Evolutionary conservation across 345 rosid species (phyloP), one percentile per base, ranked within the genome.

Genomic region (Eutrema japonicum): DNA sequence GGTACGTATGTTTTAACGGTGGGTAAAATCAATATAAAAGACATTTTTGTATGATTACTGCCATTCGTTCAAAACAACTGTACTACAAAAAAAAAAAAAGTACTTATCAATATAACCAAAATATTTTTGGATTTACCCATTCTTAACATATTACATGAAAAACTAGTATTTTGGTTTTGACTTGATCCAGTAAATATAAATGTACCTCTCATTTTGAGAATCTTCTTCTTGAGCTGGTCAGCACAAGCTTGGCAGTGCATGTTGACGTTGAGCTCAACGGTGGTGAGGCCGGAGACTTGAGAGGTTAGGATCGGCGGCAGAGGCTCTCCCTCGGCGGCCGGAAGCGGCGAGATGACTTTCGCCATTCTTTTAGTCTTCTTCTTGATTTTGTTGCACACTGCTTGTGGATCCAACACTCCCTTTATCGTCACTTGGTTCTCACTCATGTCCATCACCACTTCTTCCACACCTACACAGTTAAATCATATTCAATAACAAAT

Each of bases 241-340:
- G 99, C 98, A 76, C 99, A 95, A 68, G 94, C 96, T 68, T 87
- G 86, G 42, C 98, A 95, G 60, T 95, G 98, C 99, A 95, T 95
- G 81, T 88, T 86, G 47, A 92, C 89, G 46, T 76, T 81, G 16
- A 95, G 97, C 76, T 95, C 96, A 79, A 95, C 96, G 6, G 93
- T 87, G 1, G 81, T 73, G 49, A 77, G 18, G 51, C 77, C 97
- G 64, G 84, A 75, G 45, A 84, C 96, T 83, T 87, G 93, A 42
- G 98, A 87, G 62, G 78, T 60, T 62, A 87, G 85, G 48, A 84
- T 71, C 75, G 82, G 83, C 8, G 96, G 96, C 38, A 92, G 54
- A 55, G 96, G 86, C 74, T 88, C 86, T 3, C 92, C 93, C 77
- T 90, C 91, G 43, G 85, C 79, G 10, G 83, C 83, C 12, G 96